These are phyloP conservation scores for Phlyctochytrium planicorne DNA, from an alignment of 192 early-diverging fungal genomes.

Conservation along the genomic window DNA sequence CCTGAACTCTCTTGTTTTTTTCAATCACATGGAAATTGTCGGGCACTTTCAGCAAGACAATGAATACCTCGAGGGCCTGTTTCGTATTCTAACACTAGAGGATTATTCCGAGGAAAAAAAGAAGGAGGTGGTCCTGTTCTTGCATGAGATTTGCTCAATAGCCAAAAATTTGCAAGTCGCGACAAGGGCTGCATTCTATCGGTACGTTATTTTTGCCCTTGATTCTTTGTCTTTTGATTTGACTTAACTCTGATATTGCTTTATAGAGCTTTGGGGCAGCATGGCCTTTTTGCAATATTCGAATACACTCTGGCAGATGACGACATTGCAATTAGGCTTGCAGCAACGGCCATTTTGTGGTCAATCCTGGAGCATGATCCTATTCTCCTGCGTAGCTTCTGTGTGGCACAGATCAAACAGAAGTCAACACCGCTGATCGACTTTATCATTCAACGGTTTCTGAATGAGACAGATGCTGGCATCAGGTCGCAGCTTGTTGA, in stretches of 20 bases:
- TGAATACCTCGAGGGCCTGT: constrained; percentile 67
- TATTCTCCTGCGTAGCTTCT: constrained; percentile 67
- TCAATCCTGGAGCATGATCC: constrained; percentile 80
- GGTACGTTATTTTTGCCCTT: constrained; percentile 48
- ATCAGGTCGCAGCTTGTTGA: constrained; percentile 73
- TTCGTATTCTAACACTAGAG: constrained; percentile 55
- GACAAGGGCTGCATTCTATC: constrained; percentile 60
- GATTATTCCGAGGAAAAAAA: constrained; percentile 52
- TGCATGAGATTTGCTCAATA: constrained; percentile 76
- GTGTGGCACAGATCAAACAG: constrained; percentile 57
- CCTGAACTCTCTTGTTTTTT: constrained; percentile 74
- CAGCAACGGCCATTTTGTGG: constrained; percentile 68
- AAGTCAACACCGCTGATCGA: constrained; percentile 60
- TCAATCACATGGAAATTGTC: constrained; percentile 84
- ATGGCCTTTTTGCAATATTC: constrained; percentile 79
- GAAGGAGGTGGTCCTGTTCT: constrained; percentile 75
- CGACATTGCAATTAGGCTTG: constrained; percentile 57
- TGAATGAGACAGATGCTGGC: constrained; percentile 60
- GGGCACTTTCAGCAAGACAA: constrained; percentile 69
- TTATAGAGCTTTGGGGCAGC: constrained; percentile 65
- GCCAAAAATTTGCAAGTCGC: constrained; percentile 68
- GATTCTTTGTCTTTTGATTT: neutral
- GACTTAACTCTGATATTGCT: neutral
- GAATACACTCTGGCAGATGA: constrained; percentile 63
- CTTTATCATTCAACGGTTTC: constrained; percentile 65